Evolutionary conservation across 495 filamentous ascomycete genomes (phyloP).

Genomic region (Aspergillus homomorphus): DNA sequence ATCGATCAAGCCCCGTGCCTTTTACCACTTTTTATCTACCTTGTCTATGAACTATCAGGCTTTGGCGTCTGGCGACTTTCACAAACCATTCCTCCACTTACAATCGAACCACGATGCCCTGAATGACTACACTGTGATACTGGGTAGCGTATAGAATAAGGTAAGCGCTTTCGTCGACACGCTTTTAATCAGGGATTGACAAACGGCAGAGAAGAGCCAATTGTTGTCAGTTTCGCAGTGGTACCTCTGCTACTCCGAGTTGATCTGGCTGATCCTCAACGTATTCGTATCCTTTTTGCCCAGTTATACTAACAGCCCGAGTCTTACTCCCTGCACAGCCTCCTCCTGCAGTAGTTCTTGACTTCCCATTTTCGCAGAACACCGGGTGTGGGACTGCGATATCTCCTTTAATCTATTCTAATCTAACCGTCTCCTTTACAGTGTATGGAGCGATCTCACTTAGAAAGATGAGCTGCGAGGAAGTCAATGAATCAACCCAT

Average conservation of each 20-base stretch:
- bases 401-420: conserved; percentile 1
- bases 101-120: no score
- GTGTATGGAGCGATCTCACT: neutral
- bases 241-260: neutral
- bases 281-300: conserved; percentile 1
- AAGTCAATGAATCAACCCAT: neutral
- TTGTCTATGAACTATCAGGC: neutral
- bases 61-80: neutral
- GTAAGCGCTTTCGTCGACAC: neutral
- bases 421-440: neutral
- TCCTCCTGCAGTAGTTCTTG: neutral
- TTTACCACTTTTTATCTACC: neutral
- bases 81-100: no score
- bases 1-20: neutral
- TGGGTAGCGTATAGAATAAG: neutral
- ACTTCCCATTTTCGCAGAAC: neutral
- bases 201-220: neutral
- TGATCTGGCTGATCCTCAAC: neutral
- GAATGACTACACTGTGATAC: no score
- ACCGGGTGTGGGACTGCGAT: neutral
- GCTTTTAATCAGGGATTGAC: neutral
- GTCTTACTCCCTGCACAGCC: neutral
- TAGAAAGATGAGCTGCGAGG: neutral
- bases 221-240: neutral
- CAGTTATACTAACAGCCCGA: neutral